phyloP scores from a whole-genome alignment of 1,284 basidiomycete species.

The Fereydounia khargensis region DNA sequence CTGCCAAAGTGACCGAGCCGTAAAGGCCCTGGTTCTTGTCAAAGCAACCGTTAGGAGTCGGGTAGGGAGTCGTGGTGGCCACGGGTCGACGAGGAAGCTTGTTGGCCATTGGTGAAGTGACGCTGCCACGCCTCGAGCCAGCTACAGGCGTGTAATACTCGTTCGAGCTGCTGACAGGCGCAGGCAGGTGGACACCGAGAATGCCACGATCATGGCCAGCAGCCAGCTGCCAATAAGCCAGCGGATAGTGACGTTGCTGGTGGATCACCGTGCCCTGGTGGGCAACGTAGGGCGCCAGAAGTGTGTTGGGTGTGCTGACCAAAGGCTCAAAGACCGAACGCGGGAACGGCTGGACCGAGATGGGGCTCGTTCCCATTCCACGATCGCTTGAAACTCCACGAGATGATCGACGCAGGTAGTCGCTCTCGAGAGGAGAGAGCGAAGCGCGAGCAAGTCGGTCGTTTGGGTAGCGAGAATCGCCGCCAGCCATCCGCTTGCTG shows the following conservation, averaged over 20 bases:
- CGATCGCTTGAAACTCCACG: no score
- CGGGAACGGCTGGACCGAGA: slow-evolving; percentile 27
- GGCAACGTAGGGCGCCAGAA: slow-evolving; percentile 26
- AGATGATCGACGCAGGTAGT: no score
- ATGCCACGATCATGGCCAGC: slow-evolving; percentile 34
- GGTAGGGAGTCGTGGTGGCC: slow-evolving; percentile 22
- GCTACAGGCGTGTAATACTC: slow-evolving; percentile 14
- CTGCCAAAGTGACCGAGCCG: no score
- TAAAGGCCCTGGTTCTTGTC: no score
- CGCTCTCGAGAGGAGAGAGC: neutral
- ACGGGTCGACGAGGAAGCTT: slow-evolving; percentile 1
- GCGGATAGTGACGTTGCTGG: slow-evolving; percentile 23
- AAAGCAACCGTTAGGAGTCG: no score
- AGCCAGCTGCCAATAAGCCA: slow-evolving; percentile 34
- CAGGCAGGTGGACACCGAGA: slow-evolving; percentile 34
- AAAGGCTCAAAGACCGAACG: slow-evolving; percentile 32
- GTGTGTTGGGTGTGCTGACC: slow-evolving; percentile 35
- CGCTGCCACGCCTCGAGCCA: slow-evolving; percentile 2
- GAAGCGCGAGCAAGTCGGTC: neutral
- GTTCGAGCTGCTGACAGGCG: slow-evolving; percentile 7
- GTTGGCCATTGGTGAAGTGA: neutral
- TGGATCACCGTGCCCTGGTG: slow-evolving; percentile 8
- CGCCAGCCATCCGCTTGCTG: neutral
- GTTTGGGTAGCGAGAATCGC: neutral
- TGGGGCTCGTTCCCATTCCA: no score